Conservation (phyloP, 257 asterid species). For the Solanum chiquidenum region DNA sequence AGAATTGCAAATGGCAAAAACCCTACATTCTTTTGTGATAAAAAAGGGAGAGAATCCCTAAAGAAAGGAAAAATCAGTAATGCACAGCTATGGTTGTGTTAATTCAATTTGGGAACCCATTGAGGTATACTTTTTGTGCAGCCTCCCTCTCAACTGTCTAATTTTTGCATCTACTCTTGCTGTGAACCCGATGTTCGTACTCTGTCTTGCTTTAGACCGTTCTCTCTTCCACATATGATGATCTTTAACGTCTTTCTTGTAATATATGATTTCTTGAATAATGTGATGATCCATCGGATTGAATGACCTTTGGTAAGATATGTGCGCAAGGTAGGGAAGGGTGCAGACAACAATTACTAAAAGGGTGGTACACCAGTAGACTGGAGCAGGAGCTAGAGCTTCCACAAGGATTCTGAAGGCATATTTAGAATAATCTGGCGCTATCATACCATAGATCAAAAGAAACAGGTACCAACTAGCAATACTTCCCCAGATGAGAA, state of each 20-base stretch:
- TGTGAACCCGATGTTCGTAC: constrained; percentile 75
- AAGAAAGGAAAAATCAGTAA: not conserved
- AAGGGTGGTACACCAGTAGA: constrained; percentile 74
- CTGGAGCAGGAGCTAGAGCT: constrained; percentile 79
- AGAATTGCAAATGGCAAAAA: constrained; percentile 6
- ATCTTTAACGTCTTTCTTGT: constrained; percentile 70
- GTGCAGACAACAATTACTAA: constrained; percentile 53
- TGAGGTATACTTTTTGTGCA: constrained; percentile 64
- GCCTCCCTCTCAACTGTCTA: constrained; percentile 58
- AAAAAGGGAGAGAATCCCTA: not conserved
- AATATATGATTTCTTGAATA: constrained; percentile 84
- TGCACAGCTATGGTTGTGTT: not conserved
- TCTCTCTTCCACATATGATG: constrained; percentile 84
- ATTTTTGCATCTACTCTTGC: constrained; percentile 93
- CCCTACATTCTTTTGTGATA: constrained; percentile 3
- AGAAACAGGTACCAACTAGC: constrained; percentile 75
- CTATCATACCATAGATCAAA: constrained; percentile 43
- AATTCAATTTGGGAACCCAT: constrained; percentile 5
- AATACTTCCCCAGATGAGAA: constrained; percentile 64
- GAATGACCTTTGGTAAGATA: constrained; percentile 66
- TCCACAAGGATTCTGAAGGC: constrained; percentile 52
- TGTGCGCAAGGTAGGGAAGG: constrained; percentile 78
- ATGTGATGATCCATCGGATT: constrained; percentile 90
- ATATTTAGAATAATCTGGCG: constrained; percentile 27
- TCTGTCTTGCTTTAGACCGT: constrained; percentile 62